phyloP scores from a whole-genome alignment of 768 basidiomycete species.

The Infundibulicybe gibba region DNA sequence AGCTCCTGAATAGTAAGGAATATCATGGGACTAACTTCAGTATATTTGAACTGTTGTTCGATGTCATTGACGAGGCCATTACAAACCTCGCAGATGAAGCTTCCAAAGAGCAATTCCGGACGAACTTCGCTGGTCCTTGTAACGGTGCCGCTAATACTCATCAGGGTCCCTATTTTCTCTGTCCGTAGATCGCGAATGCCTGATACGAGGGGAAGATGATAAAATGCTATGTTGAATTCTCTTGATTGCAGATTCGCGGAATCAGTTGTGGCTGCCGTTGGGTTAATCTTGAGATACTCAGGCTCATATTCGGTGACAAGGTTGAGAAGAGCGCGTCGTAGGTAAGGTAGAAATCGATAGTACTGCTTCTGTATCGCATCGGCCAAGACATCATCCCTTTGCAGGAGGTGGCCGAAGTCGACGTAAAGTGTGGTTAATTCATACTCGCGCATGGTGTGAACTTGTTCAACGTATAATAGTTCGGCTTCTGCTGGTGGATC shows the following conservation, averaged over 20 bases:
- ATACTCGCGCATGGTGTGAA: slow-evolving; percentile 93
- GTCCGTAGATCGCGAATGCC: slow-evolving; percentile 93
- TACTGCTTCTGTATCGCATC: slow-evolving; percentile 93
- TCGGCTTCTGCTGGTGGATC: slow-evolving; percentile 51
- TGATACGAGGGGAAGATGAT: slow-evolving; percentile 89
- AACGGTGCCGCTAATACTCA: slow-evolving; percentile 96
- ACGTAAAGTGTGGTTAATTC: slow-evolving; percentile 95
- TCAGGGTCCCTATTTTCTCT: slow-evolving; percentile 89
- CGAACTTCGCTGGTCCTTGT: slow-evolving; percentile 97
- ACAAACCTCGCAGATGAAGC: slow-evolving; percentile 90
- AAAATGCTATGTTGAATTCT: slow-evolving; percentile 94
- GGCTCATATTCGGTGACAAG: slow-evolving; percentile 89
- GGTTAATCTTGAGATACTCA: slow-evolving; percentile 93
- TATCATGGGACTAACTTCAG: slow-evolving; percentile 59
- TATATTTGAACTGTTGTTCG: slow-evolving; percentile 99
- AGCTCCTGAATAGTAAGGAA: slow-evolving; percentile 2
- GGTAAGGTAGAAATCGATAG: slow-evolving; percentile 94
- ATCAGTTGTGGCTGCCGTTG: slow-evolving; percentile 81
- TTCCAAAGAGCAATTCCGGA: slow-evolving; percentile 90
- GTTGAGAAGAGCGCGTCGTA: slow-evolving; percentile 87
- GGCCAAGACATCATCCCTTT: slow-evolving; percentile 89
- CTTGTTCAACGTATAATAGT: slow-evolving; percentile 86
- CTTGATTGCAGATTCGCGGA: slow-evolving; percentile 87
- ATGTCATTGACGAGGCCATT: slow-evolving; percentile 84
- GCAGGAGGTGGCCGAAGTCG: slow-evolving; percentile 88